Base-by-base conservation (phyloP, 331 rosid species). In the Dryas integrifolia region DNA sequence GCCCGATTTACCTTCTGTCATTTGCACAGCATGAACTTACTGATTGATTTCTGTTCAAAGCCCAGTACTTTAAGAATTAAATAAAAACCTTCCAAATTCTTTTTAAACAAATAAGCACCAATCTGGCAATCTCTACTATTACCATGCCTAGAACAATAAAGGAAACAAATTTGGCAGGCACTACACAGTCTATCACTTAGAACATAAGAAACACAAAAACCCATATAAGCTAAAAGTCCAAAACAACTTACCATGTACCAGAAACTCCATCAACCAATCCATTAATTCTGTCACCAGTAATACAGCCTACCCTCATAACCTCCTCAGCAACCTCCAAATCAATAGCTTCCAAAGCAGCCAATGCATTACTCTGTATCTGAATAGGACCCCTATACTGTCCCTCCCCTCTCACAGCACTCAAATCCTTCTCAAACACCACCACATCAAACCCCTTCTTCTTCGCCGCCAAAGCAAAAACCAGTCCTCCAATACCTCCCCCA, bases 341-440 rank as follows among this genome's bases (percentile, higher is more conserved):
- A 66, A 95, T 85, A 67, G 99, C 96, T 83, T 95, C 99, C 85
- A 92, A 86, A 72, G 97, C 97, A 70, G 97, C 99, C 85, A 95
- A 82, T 46, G 99, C 99, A 79, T 95, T 95, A 59, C 99, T 95
- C 81, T 95, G 99, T 72, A 95, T 83, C 87, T 92, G 99, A 86
- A 95, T 95, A 15, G 99, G 99, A 69, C 99, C 98, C 78, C 99
- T 87, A 49, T 95, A 95, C 73, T 88, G 92, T n/a, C 99, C 99
- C 67, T 95, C 99, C 39, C 99, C 99, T 79, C 97, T 88, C 41
- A 95, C 76, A 59, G 99, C 97, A 80, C 99, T 95, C 83, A 92
- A 3, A 79, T 95, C 99, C 80, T 61, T 91, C 93, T 95, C 99
- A 84, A 95, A 95, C 76, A 95, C 99, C 69, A 88, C 16, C 26